A percentile compares a stretch with the other conserved stretches of the same genome.
phyloP scores from a whole-genome alignment of 371 early-diverging fungal genomes.

The Mucor saturninus region DNA sequence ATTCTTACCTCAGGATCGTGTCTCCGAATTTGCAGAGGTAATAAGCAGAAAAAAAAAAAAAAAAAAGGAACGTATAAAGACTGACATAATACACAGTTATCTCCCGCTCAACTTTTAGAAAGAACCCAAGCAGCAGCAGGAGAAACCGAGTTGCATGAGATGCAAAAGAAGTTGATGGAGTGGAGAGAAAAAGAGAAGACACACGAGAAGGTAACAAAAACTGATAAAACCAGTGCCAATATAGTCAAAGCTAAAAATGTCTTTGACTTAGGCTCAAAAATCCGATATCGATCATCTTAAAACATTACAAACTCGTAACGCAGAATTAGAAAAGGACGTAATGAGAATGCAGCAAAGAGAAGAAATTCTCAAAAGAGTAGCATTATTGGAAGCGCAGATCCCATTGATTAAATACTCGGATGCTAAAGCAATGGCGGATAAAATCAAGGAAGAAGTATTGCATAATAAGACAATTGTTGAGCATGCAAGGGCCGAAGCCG shows the following conservation, averaged over 20 bases:
- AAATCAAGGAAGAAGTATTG: conserved; percentile 50
- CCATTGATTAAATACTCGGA: conserved; percentile 68
- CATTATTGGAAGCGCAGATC: conserved; percentile 55
- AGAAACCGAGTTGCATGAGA: conserved; percentile 60
- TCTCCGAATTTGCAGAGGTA: conserved; percentile 90
- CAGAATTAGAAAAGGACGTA: conserved; percentile 75
- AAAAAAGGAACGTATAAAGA: background rate
- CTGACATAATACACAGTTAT: conserved; percentile 55
- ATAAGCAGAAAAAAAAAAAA: no score
- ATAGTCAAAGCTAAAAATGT: no score
- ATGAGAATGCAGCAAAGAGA: conserved; percentile 74
- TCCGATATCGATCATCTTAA: conserved; percentile 60
- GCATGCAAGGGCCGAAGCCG: conserved; percentile 43
- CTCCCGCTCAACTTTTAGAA: conserved; percentile 73
- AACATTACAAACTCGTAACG: conserved; percentile 62
- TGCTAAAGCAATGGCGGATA: conserved; percentile 61
- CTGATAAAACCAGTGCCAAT: no score
- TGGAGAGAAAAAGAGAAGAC: conserved; percentile 67
- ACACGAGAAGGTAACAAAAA: conserved; percentile 44
- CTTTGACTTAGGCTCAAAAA: conserved; percentile 44
- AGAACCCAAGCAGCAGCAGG: conserved; percentile 91
- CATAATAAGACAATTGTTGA: conserved; percentile 40
- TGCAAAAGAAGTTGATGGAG: conserved; percentile 72
- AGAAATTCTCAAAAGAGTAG: conserved; percentile 44
- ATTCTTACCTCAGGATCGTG: conserved; percentile 95